These are phyloP conservation scores for Polyporus tsugae DNA, from an alignment of 1,284 basidiomycete genomes.

Conservation along the genomic window DNA sequence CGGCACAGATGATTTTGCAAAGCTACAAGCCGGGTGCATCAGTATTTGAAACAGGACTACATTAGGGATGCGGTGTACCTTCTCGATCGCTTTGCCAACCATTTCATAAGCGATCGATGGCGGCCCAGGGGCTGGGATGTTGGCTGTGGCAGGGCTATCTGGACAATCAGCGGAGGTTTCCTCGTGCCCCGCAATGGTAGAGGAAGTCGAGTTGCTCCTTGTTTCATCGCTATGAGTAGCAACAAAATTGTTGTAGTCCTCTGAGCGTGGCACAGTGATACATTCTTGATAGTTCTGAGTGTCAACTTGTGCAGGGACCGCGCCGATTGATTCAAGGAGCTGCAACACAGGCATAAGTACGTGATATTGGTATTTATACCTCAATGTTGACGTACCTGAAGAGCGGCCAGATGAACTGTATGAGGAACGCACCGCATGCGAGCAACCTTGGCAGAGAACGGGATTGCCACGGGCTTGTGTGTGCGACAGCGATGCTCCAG, in stretches of 20 bases:
- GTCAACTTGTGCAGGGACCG: background rate
- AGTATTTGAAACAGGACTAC: background rate
- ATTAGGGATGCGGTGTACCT: background rate
- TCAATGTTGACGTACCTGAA: constrained; percentile 7
- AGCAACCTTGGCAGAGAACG: constrained; percentile 1
- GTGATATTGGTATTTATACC: background rate
- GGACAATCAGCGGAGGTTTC: too few species aligned
- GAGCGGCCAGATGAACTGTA: constrained; percentile 6
- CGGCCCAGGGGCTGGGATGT: background rate
- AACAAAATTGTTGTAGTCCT: background rate
- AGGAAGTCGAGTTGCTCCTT: too few species aligned
- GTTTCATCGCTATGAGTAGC: too few species aligned
- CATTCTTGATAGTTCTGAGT: background rate
- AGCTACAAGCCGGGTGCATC: background rate
- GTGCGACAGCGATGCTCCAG: background rate
- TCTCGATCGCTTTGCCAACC: background rate
- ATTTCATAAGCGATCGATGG: background rate
- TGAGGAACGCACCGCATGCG: constrained; percentile 14
- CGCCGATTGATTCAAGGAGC: constrained; percentile 10
- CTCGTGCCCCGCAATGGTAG: too few species aligned
- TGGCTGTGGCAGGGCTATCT: background rate
- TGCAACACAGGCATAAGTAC: background rate
- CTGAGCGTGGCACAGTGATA: background rate
- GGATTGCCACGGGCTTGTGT: background rate
- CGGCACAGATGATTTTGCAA: constrained; percentile 9